Percentiles rank a stretch among this genome's conserved stretches.
Conservation (phyloP, 1,284 basidiomycete species). For the Albatrellus sp. region DNA sequence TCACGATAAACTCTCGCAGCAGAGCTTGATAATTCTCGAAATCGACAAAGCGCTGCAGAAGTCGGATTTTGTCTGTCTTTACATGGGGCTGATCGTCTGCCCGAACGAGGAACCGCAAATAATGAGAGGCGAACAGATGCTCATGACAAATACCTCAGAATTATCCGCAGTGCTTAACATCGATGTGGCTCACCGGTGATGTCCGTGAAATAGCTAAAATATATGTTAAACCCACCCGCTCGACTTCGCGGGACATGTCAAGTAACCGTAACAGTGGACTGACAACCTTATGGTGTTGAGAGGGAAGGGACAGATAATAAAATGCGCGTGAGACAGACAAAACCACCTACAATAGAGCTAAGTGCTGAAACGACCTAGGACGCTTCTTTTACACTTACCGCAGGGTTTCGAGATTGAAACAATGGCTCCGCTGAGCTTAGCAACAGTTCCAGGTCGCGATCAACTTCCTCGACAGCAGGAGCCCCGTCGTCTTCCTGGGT, state of each 20-base stretch:
- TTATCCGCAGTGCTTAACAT: conserved; percentile 1
- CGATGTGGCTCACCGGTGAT: conserved; percentile 38
- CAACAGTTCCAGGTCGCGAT: conserved; percentile 68
- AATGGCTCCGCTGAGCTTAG: conserved; percentile 65
- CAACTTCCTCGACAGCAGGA: conserved; percentile 36
- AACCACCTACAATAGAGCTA: conserved; percentile 41
- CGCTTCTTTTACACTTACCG: conserved; percentile 34
- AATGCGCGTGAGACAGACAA: conserved; percentile 61
- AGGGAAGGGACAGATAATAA: conserved; percentile 60
- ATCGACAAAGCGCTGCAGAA: conserved; percentile 54
- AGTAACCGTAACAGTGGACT: conserved; percentile 62
- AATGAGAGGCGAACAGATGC: conserved; percentile 41
- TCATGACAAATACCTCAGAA: conserved; percentile 4
- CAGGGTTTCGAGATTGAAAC: conserved; percentile 77
- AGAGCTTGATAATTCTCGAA: conserved; percentile 58
- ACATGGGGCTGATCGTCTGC: conserved; percentile 50
- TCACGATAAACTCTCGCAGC: conserved; percentile 72
- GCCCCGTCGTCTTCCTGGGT: conserved; percentile 24
- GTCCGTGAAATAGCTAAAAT: conserved; percentile 50
- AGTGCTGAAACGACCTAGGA: not conserved
- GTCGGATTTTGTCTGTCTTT: conserved; percentile 64
- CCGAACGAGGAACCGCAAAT: conserved; percentile 58
- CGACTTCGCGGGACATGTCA: conserved; percentile 51
- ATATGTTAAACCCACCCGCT: conserved; percentile 63
- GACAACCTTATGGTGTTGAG: conserved; percentile 41